Evolutionary conservation across 345 rosid genomes (phyloP).

Genomic region (Kernera saxatilis): DNA sequence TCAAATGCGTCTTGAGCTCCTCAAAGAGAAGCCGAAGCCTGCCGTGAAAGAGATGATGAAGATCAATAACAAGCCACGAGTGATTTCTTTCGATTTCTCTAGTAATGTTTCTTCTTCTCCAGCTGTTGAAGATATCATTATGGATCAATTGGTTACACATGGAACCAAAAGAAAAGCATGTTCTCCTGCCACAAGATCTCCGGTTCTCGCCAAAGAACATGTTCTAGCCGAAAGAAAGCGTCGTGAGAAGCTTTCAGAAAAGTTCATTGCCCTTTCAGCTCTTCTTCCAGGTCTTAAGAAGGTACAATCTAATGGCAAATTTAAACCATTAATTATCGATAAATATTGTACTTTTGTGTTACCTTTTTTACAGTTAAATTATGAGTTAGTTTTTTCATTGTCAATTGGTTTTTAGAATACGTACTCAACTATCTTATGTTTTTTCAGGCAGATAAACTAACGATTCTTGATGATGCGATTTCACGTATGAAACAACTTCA

Average conservation of each 20-base stretch:
- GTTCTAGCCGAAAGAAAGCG: slow-evolving; percentile 84
- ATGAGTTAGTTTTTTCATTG: neutral
- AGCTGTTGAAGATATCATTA: neutral
- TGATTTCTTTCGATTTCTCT: slow-evolving; percentile 24
- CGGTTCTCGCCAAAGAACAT: slow-evolving; percentile 57
- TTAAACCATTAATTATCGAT: neutral
- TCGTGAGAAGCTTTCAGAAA: slow-evolving; percentile 66
- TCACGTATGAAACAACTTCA: slow-evolving; percentile 59
- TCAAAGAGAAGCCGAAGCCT: neutral
- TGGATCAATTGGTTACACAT: neutral
- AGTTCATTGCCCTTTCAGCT: slow-evolving; percentile 64
- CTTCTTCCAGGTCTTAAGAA: slow-evolving; percentile 77
- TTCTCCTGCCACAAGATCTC: slow-evolving; percentile 33
- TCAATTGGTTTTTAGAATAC: neutral
- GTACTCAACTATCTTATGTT: neutral
- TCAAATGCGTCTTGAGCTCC: neutral
- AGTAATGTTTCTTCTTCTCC: slow-evolving; percentile 1
- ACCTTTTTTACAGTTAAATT: too few relatives aligned
- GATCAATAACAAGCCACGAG: slow-evolving; percentile 10
- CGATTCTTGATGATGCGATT: slow-evolving; percentile 63
- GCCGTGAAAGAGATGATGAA: neutral
- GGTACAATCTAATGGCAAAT: neutral
- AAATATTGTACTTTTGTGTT: neutral
- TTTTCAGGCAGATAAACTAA: slow-evolving; percentile 59
- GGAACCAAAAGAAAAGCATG: slow-evolving; percentile 21